Evolutionary conservation across 2,329 filamentous ascomycete species (phyloP), one percentile per base, ranked within the genome.

Genomic region (Arthrobotrys pseudoclavata): DNA sequence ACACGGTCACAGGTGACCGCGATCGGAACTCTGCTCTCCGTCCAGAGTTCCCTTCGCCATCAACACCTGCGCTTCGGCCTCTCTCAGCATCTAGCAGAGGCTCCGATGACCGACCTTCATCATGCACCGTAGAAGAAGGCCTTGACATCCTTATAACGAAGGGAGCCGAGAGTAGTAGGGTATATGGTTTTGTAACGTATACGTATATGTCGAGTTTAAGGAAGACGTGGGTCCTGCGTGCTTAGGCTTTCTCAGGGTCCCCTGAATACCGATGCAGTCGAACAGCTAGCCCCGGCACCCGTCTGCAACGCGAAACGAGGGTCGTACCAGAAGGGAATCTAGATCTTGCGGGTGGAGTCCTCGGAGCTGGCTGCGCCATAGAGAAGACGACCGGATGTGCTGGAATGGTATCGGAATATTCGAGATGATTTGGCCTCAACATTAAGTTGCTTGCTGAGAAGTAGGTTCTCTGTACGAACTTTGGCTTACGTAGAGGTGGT

Each of bases 1-100:
- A 85, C 82, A 82, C 83, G 82, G 76, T 83, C 26, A 77, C 61
- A n/a, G 82, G 80, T 82, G 81, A 80, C 81, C 79, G 82, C 84
- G 83, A 81, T 82, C 77, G 76, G 82, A 53, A 84, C 81, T 74
- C 84, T 83, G 60, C 83, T 34, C 75, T 71, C 13, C 37, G 57
- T 15, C 31, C 60, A 34, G 53, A 48, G 34, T 79, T 48, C 53
- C 55, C 40, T 42, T 69, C 68, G 62, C 45, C 68, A 61, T 79
- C 64, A 70, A 70, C 57, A 66, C 57, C 69, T 52, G 69, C 45
- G 18, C 60, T 72, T 52, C 75, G 75, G 42, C 75, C 84, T 79
- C 84, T 82, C 20, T 80, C 82, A 53, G 86, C 83, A 75, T 86
- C 86, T 34, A 91, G 84, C 79, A 91, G 83, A 24, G 89, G 89